These are phyloP conservation scores for Apiospora saccharicola DNA, from an alignment of 2,329 filamentous ascomycete species.

Conservation along the genomic window DNA sequence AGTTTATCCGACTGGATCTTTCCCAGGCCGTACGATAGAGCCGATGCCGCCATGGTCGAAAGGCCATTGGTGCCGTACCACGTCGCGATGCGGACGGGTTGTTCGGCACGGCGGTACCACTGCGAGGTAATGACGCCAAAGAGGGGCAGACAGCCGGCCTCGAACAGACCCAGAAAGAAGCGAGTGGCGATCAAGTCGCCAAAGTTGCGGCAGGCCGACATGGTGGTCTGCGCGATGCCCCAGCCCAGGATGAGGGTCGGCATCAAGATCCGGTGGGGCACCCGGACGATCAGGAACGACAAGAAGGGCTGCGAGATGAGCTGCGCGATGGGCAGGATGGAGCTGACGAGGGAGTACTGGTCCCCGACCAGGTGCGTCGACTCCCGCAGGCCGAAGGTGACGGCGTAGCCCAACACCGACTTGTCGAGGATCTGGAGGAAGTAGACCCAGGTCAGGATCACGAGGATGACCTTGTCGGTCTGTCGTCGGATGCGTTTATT, in stretches of 20 bases:
- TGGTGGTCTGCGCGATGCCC: conserved; percentile 57
- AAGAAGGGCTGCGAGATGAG: conserved; percentile 26
- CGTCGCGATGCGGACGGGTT: conserved; percentile 68
- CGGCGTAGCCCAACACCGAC: conserved; percentile 44
- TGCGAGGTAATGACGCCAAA: conserved; percentile 66
- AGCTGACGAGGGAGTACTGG: conserved; percentile 37
- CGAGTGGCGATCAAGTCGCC: conserved; percentile 54
- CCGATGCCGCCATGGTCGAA: conserved; percentile 56
- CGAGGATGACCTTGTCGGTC: conserved; percentile 66
- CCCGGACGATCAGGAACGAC: not conserved
- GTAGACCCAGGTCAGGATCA: conserved; percentile 64
- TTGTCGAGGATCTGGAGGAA: conserved; percentile 68
- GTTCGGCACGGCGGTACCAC: conserved; percentile 69
- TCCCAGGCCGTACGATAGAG: conserved; percentile 55
- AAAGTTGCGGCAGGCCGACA: conserved; percentile 55
- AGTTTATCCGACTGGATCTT: conserved; percentile 51
- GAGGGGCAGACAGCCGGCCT: conserved; percentile 61
- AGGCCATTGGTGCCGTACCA: conserved; percentile 67
- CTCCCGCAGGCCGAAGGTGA: conserved; percentile 36
- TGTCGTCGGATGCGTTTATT: conserved; percentile 65
- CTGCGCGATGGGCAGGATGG: conserved; percentile 36
- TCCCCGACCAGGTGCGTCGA: conserved; percentile 36
- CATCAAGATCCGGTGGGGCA: conserved; percentile 10
- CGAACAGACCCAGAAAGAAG: conserved; percentile 59
- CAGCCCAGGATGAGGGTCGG: conserved; percentile 42